Conservation (phyloP, 139 green algal genomes). For the Chlamydomonas sp. region DNA sequence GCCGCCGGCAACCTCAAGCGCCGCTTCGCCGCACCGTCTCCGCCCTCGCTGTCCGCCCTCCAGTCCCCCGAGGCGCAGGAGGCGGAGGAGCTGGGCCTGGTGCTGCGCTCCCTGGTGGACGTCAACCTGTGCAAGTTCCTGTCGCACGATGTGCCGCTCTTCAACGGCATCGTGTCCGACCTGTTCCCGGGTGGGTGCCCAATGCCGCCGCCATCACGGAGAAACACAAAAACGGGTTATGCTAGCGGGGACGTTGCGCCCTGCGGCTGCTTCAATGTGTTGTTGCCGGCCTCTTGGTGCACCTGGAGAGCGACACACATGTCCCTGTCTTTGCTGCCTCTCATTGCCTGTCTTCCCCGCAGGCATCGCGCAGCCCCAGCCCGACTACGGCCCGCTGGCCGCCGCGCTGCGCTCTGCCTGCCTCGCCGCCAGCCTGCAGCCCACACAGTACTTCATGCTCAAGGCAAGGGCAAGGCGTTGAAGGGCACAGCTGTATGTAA, state of each 20-base stretch:
- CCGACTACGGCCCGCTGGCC: conserved; percentile 59
- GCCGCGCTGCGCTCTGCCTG: conserved; percentile 55
- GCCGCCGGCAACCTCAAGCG: conserved; percentile 83
- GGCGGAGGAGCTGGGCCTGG: conserved; percentile 56
- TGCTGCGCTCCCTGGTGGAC: conserved; percentile 69
- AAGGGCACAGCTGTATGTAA: background rate
- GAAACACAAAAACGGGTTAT: no score
- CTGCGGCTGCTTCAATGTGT: no score
- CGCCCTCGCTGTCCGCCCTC: background rate
- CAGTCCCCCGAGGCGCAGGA: background rate
- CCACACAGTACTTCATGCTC: conserved; percentile 75
- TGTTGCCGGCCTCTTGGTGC: no score
- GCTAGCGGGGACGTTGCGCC: no score
- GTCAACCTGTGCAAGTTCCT: conserved; percentile 80
- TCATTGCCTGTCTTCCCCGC: background rate
- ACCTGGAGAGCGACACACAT: background rate
- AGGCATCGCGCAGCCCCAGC: conserved; percentile 19
- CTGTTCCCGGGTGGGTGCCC: conserved; percentile 72
- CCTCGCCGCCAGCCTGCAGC: conserved; percentile 61
- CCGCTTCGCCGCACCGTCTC: conserved; percentile 45
- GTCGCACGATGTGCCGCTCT: conserved; percentile 78
- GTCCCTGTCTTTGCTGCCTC: no score
- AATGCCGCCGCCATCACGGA: no score
- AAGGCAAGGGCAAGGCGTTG: background rate
- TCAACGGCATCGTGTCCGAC: conserved; percentile 69